Evolutionary conservation across 1,139 yeast genomes (phyloP), one percentile per base, ranked within the genome.

Genomic region (Arxiozyma bovina): DNA sequence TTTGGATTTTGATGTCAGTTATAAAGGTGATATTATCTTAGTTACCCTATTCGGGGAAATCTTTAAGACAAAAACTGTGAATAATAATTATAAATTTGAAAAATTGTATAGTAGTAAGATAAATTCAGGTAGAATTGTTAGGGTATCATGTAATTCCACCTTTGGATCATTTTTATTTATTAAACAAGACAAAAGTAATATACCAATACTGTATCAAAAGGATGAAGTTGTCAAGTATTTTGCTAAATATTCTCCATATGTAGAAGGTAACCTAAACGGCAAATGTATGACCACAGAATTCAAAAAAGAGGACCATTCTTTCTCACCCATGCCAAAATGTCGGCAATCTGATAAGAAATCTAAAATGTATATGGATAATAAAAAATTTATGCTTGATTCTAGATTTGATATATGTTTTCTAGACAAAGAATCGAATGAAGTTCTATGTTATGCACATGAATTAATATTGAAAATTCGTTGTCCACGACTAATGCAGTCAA

Each of bases 141-240:
- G 74, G 47, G 95, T 89, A 1, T 68, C 78, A 0, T 83, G 93
- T 62, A 91, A 88, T 66, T 77, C 83, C 1, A 70, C 74, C 20
- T 87, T 87, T 65, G 73, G 81, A 0, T 83, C 89, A 0, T 88
- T 87, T 73, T 84, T 82, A 0, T 81, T 85, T 51, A 71, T 88
- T 9, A 76, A 87, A 60, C 85, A 83, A 60, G 94, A 86, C 52
- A 68, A 77, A 17, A 83, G 80, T 58, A 63, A 71, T 22, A 64
- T 85, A 3, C 86, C 87, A 0, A 70, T 81, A 40, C 67, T 76
- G 51, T 63, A 82, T 15, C 68, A 69, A 8, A 70, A 73, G 53
- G 78, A 80, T 60, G 70, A 73, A 23, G 73, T 81, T 48, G 60
- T 73, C 11, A 60, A 66, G 34, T 87, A 84, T 61, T 72, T 84